These are phyloP conservation scores for Globisporangium perplexum DNA, from an alignment of 352 stramenopile species.

Conservation along the genomic window DNA sequence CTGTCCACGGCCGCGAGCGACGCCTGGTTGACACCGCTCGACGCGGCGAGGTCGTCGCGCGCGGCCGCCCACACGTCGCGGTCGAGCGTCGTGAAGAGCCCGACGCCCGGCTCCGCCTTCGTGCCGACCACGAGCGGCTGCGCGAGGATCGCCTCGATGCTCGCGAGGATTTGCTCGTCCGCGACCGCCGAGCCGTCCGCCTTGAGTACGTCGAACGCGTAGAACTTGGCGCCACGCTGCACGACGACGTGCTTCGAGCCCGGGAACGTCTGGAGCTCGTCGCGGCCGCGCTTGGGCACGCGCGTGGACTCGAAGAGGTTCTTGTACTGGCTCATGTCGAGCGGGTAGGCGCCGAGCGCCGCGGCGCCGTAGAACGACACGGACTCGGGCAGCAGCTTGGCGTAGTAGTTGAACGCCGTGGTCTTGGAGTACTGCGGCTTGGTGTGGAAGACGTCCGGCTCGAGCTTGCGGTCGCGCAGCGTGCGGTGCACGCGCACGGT, in stretches of 20 bases:
- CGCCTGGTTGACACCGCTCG: constrained; percentile 49
- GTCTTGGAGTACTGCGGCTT: constrained; percentile 80
- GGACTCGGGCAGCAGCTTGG: constrained; percentile 73
- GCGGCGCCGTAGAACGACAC: constrained; percentile 88
- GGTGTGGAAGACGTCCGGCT: constrained; percentile 89
- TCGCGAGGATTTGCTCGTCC: constrained; percentile 77
- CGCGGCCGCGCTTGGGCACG: constrained; percentile 52
- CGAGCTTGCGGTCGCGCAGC: constrained; percentile 68
- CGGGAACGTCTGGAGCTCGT: constrained; percentile 63
- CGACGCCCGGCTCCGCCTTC: constrained; percentile 40
- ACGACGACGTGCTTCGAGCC: constrained; percentile 79
- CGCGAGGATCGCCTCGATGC: constrained; percentile 79
- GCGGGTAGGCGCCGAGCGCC: constrained; percentile 76
- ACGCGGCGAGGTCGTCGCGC: constrained; percentile 48
- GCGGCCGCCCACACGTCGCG: constrained; percentile 78
- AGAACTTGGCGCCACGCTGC: constrained; percentile 83
- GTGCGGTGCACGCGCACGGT: constrained; percentile 80
- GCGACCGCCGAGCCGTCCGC: constrained; percentile 45
- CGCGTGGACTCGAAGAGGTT: constrained; percentile 84
- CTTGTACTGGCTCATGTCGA: constrained; percentile 92
- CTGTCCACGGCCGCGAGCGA: constrained; percentile 81
- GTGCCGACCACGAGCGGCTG: constrained; percentile 41
- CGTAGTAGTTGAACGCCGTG: constrained; percentile 74
- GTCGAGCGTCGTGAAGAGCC: constrained; percentile 77
- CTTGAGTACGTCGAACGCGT: constrained; percentile 81